A percentile compares a stretch with the other conserved stretches of the same genome.
Conservation (phyloP, 306 rosid genomes). For the Parietaria judaica region DNA sequence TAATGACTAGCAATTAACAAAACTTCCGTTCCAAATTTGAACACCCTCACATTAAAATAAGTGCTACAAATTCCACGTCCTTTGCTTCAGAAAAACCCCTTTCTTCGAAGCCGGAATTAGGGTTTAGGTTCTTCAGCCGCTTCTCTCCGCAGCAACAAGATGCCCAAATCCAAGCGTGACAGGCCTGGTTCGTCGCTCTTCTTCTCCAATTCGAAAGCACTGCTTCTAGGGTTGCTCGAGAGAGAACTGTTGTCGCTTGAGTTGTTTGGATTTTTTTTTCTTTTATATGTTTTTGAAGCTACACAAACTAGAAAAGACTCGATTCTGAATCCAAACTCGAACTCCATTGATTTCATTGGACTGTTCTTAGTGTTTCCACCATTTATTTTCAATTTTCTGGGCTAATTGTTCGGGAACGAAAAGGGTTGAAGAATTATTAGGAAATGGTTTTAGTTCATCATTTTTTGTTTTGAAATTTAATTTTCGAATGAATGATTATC, state of each 20-base stretch:
- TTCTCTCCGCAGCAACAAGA: neutral
- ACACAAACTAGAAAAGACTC: too few relatives aligned
- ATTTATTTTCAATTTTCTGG: too few relatives aligned
- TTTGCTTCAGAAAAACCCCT: neutral
- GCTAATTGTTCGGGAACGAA: too few relatives aligned
- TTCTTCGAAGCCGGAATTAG: neutral
- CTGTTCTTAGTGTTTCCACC: too few relatives aligned
- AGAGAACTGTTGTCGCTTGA: neutral
- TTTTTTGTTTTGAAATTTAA: too few relatives aligned
- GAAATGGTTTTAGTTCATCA: too few relatives aligned
- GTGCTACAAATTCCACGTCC: neutral
- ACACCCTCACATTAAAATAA: neutral
- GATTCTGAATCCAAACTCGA: neutral
- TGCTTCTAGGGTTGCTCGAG: neutral
- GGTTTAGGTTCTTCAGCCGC: slow-evolving; percentile 12
- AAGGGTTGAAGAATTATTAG: too few relatives aligned
- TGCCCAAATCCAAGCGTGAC: slow-evolving; percentile 73
- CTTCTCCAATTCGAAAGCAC: neutral
- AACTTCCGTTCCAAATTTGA: neutral
- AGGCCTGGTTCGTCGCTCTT: slow-evolving; percentile 29
- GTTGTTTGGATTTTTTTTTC: too few relatives aligned
- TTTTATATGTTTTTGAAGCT: too few relatives aligned
- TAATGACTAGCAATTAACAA: too few relatives aligned
- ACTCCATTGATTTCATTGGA: neutral
- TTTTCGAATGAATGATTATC: too few relatives aligned